Base-by-base conservation (phyloP, 1,284 basidiomycete genomes). In the Melampsora allii-populina region DNA sequence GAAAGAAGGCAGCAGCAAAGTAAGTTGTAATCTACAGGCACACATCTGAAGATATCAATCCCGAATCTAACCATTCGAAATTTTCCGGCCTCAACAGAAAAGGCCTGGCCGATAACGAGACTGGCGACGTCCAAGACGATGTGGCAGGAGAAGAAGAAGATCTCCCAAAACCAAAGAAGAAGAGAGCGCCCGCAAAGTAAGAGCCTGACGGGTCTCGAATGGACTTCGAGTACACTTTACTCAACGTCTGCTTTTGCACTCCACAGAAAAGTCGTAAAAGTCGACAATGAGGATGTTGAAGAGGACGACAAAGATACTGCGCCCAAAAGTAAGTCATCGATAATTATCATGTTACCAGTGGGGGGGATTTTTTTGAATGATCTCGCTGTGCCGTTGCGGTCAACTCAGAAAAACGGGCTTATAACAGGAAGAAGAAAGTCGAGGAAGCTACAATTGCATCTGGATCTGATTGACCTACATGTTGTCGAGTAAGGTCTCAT, bases 1-100 rank as follows among this genome's bases (percentile, higher is more conserved):
- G n/a, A 39, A 45, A 63, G 19, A 33, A n/a, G 36, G n/a, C 36
- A 29, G n/a, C 21, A 19, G 60, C 58, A 31, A 67, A 67, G 56
- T 39, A 58, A 9, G 36, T 7, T 36, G 7, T 36, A 36, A 36
- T 36, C 9, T 1, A 36, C 7, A 36, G 36, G 36, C 36, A 7
- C 1, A 7, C 3, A 36, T 10, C 6, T 36, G 36, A 36, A 36
- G 36, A 36, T 36, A 3, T 36, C 36, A 29, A 29, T 29, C 29
- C 29, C 4, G 29, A 36, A 6, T 36, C 36, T 36, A 36, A 36
- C 5, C 36, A 7, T 36, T 36, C 9, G 36, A 36, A 36, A 7
- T 7, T 1, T 7, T 36, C 9, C 9, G 36, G 36, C 6, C 7
- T 36, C 29, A 7, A 36, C 9, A 36, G 36, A 36, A 36, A 36